phyloP scores from a whole-genome alignment of 495 filamentous ascomycete genomes.

The Hypoxylon fragiforme region DNA sequence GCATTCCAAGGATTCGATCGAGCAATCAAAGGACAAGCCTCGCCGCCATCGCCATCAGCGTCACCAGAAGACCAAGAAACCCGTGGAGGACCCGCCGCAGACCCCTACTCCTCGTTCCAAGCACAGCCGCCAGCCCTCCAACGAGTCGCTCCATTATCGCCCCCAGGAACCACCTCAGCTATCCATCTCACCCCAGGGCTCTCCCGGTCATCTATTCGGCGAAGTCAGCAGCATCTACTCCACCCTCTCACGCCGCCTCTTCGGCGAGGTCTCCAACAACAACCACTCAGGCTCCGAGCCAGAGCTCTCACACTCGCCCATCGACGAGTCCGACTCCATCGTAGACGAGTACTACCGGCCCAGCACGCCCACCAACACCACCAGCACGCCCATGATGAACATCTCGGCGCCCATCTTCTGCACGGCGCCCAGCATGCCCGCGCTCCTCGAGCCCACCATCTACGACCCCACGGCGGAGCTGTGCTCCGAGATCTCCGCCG shows the following conservation, averaged over 20 bases:
- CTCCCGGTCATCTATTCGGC: slow-evolving; percentile 27
- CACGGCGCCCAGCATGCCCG: slow-evolving; percentile 44
- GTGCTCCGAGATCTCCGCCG: slow-evolving; percentile 45
- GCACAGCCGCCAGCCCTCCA: slow-evolving; percentile 25
- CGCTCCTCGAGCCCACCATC: slow-evolving; percentile 48
- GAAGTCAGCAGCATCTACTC: slow-evolving; percentile 36
- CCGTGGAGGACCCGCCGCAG: slow-evolving; percentile 15
- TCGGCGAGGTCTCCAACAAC: slow-evolving; percentile 32
- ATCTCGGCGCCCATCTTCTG: slow-evolving; percentile 56
- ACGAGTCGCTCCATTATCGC: slow-evolving; percentile 16
- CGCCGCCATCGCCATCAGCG: slow-evolving; percentile 30
- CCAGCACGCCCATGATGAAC: too few species aligned
- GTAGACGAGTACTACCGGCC: slow-evolving; percentile 45
- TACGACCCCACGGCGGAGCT: slow-evolving; percentile 49
- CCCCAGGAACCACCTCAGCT: slow-evolving; percentile 26
- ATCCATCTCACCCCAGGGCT: slow-evolving; percentile 24
- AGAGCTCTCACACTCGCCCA: slow-evolving; percentile 37
- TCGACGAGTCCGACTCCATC: slow-evolving; percentile 47
- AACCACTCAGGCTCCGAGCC: slow-evolving; percentile 34
- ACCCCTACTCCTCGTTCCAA: neutral
- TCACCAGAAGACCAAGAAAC: slow-evolving; percentile 29
- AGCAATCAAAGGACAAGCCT: slow-evolving; percentile 34
- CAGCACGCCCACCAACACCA: slow-evolving; percentile 34
- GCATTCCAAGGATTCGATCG: slow-evolving; percentile 38
- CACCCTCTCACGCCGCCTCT: slow-evolving; percentile 32